Evolutionary conservation across 768 basidiomycete genomes (phyloP).

Genomic region (Auriscalpium orientale): DNA sequence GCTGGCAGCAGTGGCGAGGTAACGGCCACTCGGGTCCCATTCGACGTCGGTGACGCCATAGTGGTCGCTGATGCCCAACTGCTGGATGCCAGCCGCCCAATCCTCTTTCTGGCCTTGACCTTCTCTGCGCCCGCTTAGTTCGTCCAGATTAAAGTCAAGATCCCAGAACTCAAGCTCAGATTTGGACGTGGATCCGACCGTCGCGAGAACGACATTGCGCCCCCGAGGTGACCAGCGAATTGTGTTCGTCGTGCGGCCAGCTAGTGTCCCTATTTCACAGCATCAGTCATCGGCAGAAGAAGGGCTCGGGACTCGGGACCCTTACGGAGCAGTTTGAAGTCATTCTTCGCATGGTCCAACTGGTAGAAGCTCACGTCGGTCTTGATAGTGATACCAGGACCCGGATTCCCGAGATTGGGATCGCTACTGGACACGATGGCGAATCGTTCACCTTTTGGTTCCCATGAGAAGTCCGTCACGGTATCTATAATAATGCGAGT

Average conservation of each 20-base stretch:
- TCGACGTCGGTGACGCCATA: constrained; percentile 97
- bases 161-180: constrained; percentile 99
- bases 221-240: constrained; percentile 96
- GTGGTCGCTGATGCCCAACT: constrained; percentile 83
- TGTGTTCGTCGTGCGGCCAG: constrained; percentile 75
- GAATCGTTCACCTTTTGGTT: constrained; percentile 95
- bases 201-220: constrained; percentile 91
- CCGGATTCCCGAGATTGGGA: constrained; percentile 85
- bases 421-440: constrained; percentile 92
- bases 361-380: constrained; percentile 96
- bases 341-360: constrained; percentile 84
- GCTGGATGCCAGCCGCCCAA: constrained; percentile 81
- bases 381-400: constrained; percentile 89
- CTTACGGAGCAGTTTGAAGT: constrained; percentile 83
- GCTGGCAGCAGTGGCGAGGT: constrained; percentile 87
- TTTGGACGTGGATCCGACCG: constrained; percentile 90
- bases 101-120: constrained; percentile 49
- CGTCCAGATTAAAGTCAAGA: constrained; percentile 76
- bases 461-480: constrained; percentile 96
- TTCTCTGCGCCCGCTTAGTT: constrained; percentile 42
- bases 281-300: not conserved
- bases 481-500: constrained; percentile 44
- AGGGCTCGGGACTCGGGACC: not conserved
- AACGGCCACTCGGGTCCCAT: constrained; percentile 97
- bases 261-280: not conserved